phyloP scores from a whole-genome alignment of 1,139 yeast species.

The Yamadazyma triangularis region DNA sequence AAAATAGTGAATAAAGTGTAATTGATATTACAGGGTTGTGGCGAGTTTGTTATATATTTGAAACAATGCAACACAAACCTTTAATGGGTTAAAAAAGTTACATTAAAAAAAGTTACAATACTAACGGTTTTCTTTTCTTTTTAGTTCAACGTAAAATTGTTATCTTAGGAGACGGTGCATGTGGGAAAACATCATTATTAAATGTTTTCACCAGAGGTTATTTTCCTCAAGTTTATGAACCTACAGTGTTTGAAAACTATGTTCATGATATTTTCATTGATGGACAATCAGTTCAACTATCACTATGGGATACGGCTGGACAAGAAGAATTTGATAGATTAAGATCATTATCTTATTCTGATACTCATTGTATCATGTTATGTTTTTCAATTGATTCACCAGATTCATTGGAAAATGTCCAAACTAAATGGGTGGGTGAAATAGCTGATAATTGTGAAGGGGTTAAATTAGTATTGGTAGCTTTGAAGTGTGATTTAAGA shows the following conservation, averaged over 20 bases:
- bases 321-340: conserved; percentile 96
- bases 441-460: conserved; percentile 97
- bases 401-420: conserved; percentile 92
- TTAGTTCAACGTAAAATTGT: conserved; percentile 84
- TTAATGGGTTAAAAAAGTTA: background rate
- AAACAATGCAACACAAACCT: too few relatives aligned
- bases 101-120: too few relatives aligned
- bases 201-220: conserved; percentile 97
- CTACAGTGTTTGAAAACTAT: conserved; percentile 96
- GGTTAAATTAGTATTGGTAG: conserved; percentile 88
- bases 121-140: background rate
- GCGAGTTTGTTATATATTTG: background rate
- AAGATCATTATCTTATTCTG: conserved; percentile 85
- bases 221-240: conserved; percentile 97
- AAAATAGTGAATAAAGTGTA: background rate
- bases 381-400: conserved; percentile 93
- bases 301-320: conserved; percentile 98
- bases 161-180: conserved; percentile 95
- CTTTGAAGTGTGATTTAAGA: conserved; percentile 90
- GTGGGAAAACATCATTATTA: conserved; percentile 51
- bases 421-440: conserved; percentile 93
- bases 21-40: background rate
- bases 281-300: conserved; percentile 86
- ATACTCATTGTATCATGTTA: conserved; percentile 94
- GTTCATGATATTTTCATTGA: conserved; percentile 97